Conservation (phyloP, 2,329 filamentous ascomycete genomes). For the Arthrobotrys entomopaga region DNA sequence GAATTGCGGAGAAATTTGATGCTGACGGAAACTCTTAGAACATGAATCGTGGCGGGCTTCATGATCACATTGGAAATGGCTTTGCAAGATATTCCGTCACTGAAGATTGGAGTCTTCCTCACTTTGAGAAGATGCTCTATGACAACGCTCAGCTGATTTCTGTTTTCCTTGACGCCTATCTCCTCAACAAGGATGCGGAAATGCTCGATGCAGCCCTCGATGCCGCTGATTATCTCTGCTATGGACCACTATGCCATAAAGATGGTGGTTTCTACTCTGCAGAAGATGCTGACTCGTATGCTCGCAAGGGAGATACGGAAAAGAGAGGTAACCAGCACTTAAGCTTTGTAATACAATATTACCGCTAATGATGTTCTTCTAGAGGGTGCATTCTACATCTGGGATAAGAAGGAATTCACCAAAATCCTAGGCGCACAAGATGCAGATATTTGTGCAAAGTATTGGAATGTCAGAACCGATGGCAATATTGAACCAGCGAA, state of each 20-base stretch:
- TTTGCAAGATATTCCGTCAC: conserved; percentile 90
- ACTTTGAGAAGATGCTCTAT: conserved; percentile 97
- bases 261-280: conserved; percentile 84
- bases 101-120: conserved; percentile 88
- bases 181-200: conserved; percentile 74
- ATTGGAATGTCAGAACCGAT: conserved; percentile 84
- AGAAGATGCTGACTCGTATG: conserved; percentile 87
- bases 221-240: conserved; percentile 83
- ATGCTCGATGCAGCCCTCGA: conserved; percentile 82
- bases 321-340: conserved; percentile 67
- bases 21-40: conserved; percentile 63
- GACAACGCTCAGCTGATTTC: conserved; percentile 88
- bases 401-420: conserved; percentile 88
- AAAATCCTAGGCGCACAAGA: conserved; percentile 76
- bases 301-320: conserved; percentile 77
- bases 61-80: conserved; percentile 80
- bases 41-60: conserved; percentile 77
- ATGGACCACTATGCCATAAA: conserved; percentile 66
- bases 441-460: conserved; percentile 78
- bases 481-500: conserved; percentile 85
- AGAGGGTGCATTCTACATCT: conserved; percentile 94
- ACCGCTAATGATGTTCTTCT: conserved; percentile 4
- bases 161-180: conserved; percentile 87
- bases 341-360: neutral
- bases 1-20: neutral